Percentiles rank a stretch among this genome's conserved stretches.
Conservation (phyloP, 306 rosid genomes). For the Benincasa hispida region DNA sequence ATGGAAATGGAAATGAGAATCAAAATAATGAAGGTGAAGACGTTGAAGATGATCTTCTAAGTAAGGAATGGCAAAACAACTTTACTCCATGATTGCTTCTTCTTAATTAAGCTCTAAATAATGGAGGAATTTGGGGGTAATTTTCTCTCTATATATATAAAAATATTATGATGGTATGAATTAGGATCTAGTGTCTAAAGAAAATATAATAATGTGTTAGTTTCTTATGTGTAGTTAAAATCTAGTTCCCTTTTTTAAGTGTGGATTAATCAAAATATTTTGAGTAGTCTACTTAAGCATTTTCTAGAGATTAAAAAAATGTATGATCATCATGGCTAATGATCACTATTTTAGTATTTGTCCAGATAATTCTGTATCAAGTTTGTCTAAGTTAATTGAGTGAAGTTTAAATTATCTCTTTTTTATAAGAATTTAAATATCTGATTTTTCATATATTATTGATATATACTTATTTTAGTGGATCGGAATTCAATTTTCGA, state of each 20-base stretch:
- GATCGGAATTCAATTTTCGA: no score
- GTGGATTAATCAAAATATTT: neutral
- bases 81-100: neutral
- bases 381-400: no score
- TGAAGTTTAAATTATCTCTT: no score
- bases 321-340: no score
- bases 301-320: no score
- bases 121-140: neutral
- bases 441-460: no score
- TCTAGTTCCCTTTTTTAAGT: neutral
- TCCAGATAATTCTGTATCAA: no score
- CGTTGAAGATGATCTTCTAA: neutral
- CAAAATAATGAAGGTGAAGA: neutral
- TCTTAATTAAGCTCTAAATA: neutral
- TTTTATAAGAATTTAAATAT: no score
- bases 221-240: neutral
- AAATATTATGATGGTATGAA: neutral
- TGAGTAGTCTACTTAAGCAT: neutral
- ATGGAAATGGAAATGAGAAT: neutral
- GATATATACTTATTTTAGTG: no score
- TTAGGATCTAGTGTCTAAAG: neutral
- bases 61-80: neutral
- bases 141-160: neutral
- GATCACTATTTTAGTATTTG: neutral
- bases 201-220: neutral